Base-by-base conservation (phyloP, 1,284 basidiomycete genomes). In the Cystobasidiaceae sp. region DNA sequence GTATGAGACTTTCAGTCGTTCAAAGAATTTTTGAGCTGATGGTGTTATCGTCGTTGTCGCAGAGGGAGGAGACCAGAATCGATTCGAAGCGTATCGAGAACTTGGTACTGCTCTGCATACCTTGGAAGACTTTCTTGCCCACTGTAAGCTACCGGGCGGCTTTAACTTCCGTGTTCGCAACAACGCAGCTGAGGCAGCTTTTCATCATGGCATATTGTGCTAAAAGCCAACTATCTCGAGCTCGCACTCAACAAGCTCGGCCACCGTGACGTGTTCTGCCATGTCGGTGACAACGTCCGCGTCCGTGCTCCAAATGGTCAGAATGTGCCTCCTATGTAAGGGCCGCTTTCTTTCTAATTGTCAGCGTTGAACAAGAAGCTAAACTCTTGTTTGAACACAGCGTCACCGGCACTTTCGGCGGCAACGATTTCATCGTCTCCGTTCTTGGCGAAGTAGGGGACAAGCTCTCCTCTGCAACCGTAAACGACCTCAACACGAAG, bases 41-140 rank as follows among this genome's bases (percentile, higher is more conserved):
- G n/a, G n/a, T 39, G 37, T n/a, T 39, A 39, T n/a, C 37, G n/a
- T 39, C 37, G 11, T 39, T 39, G 11, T 39, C 44, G 23, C 27
- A 62, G 60, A 44, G 5, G 64, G 61, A 17, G 56, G 57, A 21
- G 72, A 74, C 30, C 70, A 71, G 52, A 89, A 90, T 71, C 80
- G 86, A 71, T 93, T 93, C 73, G 91, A 96, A 75, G 85, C 89
- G 0, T 75, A 72, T 63, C 81, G 89, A 41, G 82, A 91, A 9
- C 81, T 93, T 0, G 90, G 88, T 6, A 84, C 83, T 74, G 71
- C 69, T 3, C 79, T 92, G 9, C 71, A 71, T 54, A 71, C 71
- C 0, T 81, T 91, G 50, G 89, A 91, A 75, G 89, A 92, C 75
- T 90, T 90, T 74, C 80, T 90, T 3, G 91, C 93, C 0, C 93